These are phyloP conservation scores for Aspergillus transmontanensis DNA, from an alignment of 2,329 filamentous ascomycete species.

Conservation along the genomic window DNA sequence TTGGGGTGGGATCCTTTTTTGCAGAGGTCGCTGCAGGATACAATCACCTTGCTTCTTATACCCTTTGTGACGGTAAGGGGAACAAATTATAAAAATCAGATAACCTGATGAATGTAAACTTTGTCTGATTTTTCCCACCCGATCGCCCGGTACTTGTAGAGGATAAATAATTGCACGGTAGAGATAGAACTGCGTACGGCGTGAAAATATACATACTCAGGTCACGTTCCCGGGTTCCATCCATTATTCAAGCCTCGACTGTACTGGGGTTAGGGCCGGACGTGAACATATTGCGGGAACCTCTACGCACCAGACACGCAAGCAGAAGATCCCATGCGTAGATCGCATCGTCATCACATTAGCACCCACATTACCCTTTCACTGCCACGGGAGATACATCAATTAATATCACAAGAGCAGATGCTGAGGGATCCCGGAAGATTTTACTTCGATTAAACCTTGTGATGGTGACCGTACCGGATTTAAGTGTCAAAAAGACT, in stretches of 20 bases:
- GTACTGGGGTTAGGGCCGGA: background rate
- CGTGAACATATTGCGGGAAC: background rate
- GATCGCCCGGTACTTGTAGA: background rate
- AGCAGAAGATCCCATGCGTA: background rate
- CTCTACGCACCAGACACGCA: background rate
- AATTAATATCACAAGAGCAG: background rate
- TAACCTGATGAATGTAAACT: slow-evolving; percentile 1
- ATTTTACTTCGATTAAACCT: background rate
- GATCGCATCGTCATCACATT: background rate
- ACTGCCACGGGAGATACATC: background rate
- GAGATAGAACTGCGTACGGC: no score
- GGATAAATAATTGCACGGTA: background rate
- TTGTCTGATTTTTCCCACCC: background rate
- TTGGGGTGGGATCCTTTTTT: background rate
- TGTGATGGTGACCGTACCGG: background rate
- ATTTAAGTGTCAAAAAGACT: background rate
- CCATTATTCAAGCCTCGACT: background rate
- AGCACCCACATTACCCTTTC: background rate
- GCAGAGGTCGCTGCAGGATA: background rate
- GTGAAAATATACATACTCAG: background rate
- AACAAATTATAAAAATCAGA: background rate
- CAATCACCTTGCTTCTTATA: slow-evolving; percentile 1
- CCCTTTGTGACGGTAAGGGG: slow-evolving; percentile 3
- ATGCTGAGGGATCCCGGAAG: background rate
- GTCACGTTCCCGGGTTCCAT: background rate